Base-by-base conservation (phyloP, 768 basidiomycete genomes). In the Leucosporidium yakuticum region DNA sequence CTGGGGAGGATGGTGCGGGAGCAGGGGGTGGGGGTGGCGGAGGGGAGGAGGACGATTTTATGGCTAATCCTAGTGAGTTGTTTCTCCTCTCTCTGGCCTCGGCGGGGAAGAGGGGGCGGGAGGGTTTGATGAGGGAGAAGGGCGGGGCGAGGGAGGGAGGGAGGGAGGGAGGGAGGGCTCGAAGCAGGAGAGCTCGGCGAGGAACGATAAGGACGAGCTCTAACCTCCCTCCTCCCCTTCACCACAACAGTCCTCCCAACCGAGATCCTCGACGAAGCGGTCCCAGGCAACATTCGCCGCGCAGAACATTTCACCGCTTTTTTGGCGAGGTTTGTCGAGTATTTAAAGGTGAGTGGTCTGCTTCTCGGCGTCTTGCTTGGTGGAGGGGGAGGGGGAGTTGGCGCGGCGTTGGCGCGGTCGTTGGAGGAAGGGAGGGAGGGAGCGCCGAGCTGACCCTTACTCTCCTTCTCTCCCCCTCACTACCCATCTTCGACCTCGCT, bases 261-360 rank as follows among this genome's bases (percentile, higher is more conserved):
- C 66, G 96, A 99, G 77, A 84, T 99, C 57, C 82, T 99, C 57
- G 88, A 87, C 62, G 96, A 99, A 80, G 95, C 96, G 9, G 84
- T 99, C 59, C 96, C 96, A 39, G 96, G 96, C 17, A 99, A 99
- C 75, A 99, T 99, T 68, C 84, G 96, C 56, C 96, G 98, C 78
- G 96, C 96, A 0, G 96, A 99, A 77, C 96, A 99, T 80, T 99
- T 99, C 75, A 91, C 97, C 21, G 95, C 96, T 0, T 99, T 99
- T 80, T 80, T 99, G 69, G 97, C 95, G 79, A 87, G 96, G 62
- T 96, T 99, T 76, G 92, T 99, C 31, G 96, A 99, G 80, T 99
- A 99, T 79, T 84, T 99, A 62, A 99, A 98, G 85, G 95, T 92
- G n/a, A 21, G 21, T n/a, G n/a, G n/a, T n/a, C n/a, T n/a, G n/a